Base-by-base conservation (phyloP, 441 rosid species). In the Viola pubescens region DNA sequence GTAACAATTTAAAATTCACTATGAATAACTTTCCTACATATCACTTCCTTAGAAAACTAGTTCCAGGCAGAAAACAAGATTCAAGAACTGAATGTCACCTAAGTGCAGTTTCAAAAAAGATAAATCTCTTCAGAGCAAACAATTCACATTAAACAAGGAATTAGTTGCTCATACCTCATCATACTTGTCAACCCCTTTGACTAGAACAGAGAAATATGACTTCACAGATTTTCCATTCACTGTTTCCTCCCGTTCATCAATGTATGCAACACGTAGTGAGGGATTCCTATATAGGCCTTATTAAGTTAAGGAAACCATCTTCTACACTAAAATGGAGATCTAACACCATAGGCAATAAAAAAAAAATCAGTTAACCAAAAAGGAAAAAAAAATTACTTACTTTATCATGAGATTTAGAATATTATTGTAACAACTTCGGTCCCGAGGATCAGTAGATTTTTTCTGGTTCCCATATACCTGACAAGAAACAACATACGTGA, bases 401-500 rank as follows among this genome's bases (percentile, higher is more conserved):
- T 5, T 73, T 52, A 91, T 69, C 99, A 94, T 91, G 68, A 94
- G 97, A 67, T 74, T 82, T 61, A 94, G 66, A 59, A 94, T 88
- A 73, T 90, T 82, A 12, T 54, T 83, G 77, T 90, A 94, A 80
- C 88, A 79, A 62, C 89, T 80, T 37, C 95, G 72, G 3, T 87
- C 97, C 42, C 54, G 73, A 44, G 0, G 0, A 48, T 91, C 88
- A 63, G 69, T 47, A 5, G 96, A 79, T 74, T 81, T 85, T 79
- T 90, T 94, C 75, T 83, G 96, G 73, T 70, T 69, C 40, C 96
- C 99, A 65, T 85, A 85, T 45, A 88, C 48, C 67, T 94, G 97
- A 79, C 99, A 94, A 57, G 99, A 94, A 59, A 94, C 99, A 61
- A 94, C 97, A 68, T 88, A 94, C 50, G 96, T 90, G 81, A 90